Conservation (phyloP, 2,329 filamentous ascomycete species). For the Rhynchosporium graminicola region DNA sequence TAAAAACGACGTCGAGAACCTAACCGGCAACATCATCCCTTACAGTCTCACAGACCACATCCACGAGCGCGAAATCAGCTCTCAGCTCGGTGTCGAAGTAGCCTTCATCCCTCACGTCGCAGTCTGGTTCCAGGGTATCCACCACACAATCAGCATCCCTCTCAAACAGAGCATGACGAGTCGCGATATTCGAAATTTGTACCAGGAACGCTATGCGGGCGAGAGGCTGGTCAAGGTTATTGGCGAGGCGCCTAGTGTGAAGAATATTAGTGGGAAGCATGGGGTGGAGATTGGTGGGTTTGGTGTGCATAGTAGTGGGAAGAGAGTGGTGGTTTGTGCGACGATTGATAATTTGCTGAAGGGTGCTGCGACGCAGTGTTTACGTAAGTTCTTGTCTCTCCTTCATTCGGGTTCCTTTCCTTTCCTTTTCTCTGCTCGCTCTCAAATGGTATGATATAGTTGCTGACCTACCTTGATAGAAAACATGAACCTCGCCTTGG, state of each 20-base stretch:
- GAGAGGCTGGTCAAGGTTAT: constrained; percentile 93
- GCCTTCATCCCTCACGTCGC: constrained; percentile 93
- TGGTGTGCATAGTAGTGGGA: constrained; percentile 85
- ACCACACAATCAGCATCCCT: constrained; percentile 88
- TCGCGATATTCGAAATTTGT: constrained; percentile 88
- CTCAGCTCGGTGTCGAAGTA: constrained; percentile 71
- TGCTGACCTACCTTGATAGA: constrained; percentile 50
- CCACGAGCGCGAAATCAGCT: constrained; percentile 87
- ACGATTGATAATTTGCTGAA: constrained; percentile 95
- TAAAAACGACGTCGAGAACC: constrained; percentile 85
- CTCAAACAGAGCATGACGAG: constrained; percentile 84
- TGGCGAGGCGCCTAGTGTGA: constrained; percentile 84
- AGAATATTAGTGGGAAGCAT: constrained; percentile 80
- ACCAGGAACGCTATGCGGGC: constrained; percentile 93
- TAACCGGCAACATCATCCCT: constrained; percentile 85
- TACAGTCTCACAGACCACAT: constrained; percentile 93
- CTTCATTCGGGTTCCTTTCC: background rate
- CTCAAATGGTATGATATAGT: background rate
- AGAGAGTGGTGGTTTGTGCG: constrained; percentile 89
- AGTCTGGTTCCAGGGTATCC: constrained; percentile 96
- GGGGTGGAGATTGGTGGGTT: constrained; percentile 94
- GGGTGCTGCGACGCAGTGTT: constrained; percentile 88
- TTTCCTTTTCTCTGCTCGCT: background rate
- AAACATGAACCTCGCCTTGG: constrained; percentile 92
- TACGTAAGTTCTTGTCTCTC: constrained; percentile 62